Evolutionary conservation across 2,329 filamentous ascomycete genomes (phyloP), one percentile per base, ranked within the genome.

Genomic region (Sporothrix phasma): DNA sequence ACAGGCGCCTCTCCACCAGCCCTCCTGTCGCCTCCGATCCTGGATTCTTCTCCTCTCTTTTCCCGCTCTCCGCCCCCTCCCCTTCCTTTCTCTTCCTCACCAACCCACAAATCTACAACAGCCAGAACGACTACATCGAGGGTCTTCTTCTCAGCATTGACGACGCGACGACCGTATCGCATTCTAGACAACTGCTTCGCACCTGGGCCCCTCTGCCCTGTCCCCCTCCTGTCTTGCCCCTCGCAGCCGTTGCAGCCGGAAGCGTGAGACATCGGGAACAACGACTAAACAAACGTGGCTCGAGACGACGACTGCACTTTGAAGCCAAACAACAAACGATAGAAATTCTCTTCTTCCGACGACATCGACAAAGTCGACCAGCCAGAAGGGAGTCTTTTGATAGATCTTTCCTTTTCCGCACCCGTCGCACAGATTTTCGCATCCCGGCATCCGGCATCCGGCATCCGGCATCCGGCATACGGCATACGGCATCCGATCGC

Each of bases 1-100:
- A 62, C 45, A 51, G 31, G 26, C 59, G 49, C 34, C 37, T 59
- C 46, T 43, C 39, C 13, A 39, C 37, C n/a, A n/a, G n/a, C n/a
- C n/a, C 22, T 59, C 39, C 39, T 59, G 37, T 43, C 37, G 54
- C 54, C 43, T 58, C 54, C 54, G 54, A 51, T 61, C 29, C 59
- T 51, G 31, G 31, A 37, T 29, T 47, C 19, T 24, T 54, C 58
- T 49, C 61, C 31, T 58, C 46, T 37, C 24, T 22, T 39, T 53
- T 46, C 46, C 29, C n/a, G 3, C 39, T 22, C 41, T 43, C 17
- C 41, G 19, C 8, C 37, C 49, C 37, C 19, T 41, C 15, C 37
- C 22, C 22, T 34, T 46, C 51, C 22, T 46, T 37, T 17, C 37
- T 31, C 22, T 53, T 37, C 37, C 24, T 37, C 46, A 26, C 29